phyloP scores from a whole-genome alignment of 1,284 basidiomycete species.

The Taiwanofungus camphoratus region DNA sequence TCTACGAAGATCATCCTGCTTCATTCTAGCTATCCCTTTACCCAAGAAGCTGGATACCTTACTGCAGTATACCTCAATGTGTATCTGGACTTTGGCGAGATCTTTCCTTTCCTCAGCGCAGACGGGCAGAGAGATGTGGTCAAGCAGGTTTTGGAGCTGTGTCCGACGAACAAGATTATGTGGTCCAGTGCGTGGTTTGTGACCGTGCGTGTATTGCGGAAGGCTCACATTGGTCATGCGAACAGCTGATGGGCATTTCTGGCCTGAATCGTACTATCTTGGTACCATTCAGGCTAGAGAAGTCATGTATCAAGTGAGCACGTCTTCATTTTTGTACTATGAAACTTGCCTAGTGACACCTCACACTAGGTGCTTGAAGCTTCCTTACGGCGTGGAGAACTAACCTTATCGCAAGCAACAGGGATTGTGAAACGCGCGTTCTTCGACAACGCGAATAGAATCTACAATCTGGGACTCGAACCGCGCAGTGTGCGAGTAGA shows the following conservation, averaged over 20 bases:
- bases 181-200: slow-evolving; percentile 60
- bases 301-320: slow-evolving; percentile 49
- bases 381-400: slow-evolving; percentile 36
- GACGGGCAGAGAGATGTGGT: slow-evolving; percentile 56
- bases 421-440: slow-evolving; percentile 44
- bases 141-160: slow-evolving; percentile 59
- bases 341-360: not conserved
- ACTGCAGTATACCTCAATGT: slow-evolving; percentile 66
- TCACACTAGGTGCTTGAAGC: slow-evolving; percentile 43
- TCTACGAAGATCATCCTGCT: slow-evolving; percentile 58
- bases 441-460: slow-evolving; percentile 52
- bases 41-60: slow-evolving; percentile 70
- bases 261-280: slow-evolving; percentile 72
- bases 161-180: slow-evolving; percentile 70
- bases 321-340: not conserved
- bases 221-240: too few species aligned
- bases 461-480: slow-evolving; percentile 47
- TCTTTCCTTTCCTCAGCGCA: slow-evolving; percentile 63
- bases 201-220: not conserved
- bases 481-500: too few species aligned
- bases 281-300: slow-evolving; percentile 57
- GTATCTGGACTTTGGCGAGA: slow-evolving; percentile 73
- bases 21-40: slow-evolving; percentile 70
- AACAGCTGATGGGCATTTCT: slow-evolving; percentile 70
- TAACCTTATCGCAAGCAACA: slow-evolving; percentile 45